Percentiles rank a stretch among this genome's conserved stretches.
These are phyloP conservation scores for Hypoxylon sp. DNA, from an alignment of 2,329 filamentous ascomycete genomes.

Conservation along the genomic window DNA sequence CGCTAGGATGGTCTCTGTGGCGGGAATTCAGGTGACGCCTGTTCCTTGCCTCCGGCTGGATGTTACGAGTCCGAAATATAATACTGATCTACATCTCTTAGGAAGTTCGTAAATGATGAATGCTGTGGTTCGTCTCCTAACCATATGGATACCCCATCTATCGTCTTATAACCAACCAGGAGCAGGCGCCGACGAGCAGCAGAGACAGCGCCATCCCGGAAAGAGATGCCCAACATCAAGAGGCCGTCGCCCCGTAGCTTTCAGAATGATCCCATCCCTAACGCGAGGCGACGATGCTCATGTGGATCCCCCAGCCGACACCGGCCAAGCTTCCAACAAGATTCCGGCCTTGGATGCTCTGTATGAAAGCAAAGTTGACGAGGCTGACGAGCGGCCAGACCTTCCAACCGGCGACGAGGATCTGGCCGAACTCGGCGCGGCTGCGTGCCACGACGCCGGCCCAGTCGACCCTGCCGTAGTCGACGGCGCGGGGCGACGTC, in stretches of 20 bases:
- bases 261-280: neutral
- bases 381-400: slow-evolving; percentile 76
- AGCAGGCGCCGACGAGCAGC: too few species aligned
- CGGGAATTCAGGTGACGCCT: too few species aligned
- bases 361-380: slow-evolving; percentile 72
- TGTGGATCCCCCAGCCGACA: slow-evolving; percentile 76
- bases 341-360: slow-evolving; percentile 75
- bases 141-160: neutral
- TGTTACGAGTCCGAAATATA: neutral
- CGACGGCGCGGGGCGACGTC: slow-evolving; percentile 48
- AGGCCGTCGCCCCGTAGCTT: neutral
- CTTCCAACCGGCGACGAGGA: slow-evolving; percentile 74
- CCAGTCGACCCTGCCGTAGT: slow-evolving; percentile 57
- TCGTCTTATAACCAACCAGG: neutral
- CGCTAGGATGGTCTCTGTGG: too few species aligned
- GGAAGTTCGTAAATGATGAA: neutral
- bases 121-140: neutral
- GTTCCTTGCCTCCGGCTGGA: too few species aligned
- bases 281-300: slow-evolving; percentile 68
- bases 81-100: neutral
- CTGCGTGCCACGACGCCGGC: slow-evolving; percentile 53
- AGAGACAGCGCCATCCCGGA: neutral
- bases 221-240: neutral
- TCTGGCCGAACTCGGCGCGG: slow-evolving; percentile 65
- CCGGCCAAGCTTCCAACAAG: slow-evolving; percentile 76